Evolutionary conservation across 2,329 filamentous ascomycete genomes (phyloP).

Genomic region (Xylaria sp.): DNA sequence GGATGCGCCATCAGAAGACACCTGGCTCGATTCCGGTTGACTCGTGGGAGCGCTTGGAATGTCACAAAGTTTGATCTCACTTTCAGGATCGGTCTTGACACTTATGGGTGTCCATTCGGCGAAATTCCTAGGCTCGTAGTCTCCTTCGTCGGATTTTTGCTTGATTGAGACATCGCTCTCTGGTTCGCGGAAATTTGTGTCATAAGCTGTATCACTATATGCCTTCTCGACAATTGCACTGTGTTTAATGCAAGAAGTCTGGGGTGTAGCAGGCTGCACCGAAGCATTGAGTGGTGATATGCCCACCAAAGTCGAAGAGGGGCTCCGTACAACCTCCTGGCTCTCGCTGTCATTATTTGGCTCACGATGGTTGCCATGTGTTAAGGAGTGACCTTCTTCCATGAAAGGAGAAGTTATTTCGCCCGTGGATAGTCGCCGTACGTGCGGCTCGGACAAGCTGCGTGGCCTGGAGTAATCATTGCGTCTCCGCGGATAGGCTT

Average conservation of each 20-base stretch:
- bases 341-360: not conserved
- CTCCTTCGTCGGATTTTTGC: slow-evolving; percentile 8
- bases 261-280: not conserved
- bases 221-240: not conserved
- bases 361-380: not conserved
- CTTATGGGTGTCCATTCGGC: not conserved
- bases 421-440: not conserved
- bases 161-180: slow-evolving; percentile 8
- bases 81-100: slow-evolving; percentile 1
- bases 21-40: not conserved
- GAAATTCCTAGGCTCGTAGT: not conserved
- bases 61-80: slow-evolving; percentile 16
- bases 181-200: not conserved
- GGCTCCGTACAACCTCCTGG: not conserved
- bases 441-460: slow-evolving; percentile 13
- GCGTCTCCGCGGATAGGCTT: not conserved
- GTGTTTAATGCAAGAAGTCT: not conserved
- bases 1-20: not conserved
- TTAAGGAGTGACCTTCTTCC: not conserved
- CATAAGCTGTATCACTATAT: not conserved
- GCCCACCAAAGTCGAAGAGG: not conserved
- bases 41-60: not conserved
- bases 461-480: not conserved
- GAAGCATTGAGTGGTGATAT: not conserved
- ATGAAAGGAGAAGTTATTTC: not conserved